Evolutionary conservation across 305 asterid genomes (phyloP), one percentile per base, ranked within the genome.

Genomic region (Fraxinus floribunda): DNA sequence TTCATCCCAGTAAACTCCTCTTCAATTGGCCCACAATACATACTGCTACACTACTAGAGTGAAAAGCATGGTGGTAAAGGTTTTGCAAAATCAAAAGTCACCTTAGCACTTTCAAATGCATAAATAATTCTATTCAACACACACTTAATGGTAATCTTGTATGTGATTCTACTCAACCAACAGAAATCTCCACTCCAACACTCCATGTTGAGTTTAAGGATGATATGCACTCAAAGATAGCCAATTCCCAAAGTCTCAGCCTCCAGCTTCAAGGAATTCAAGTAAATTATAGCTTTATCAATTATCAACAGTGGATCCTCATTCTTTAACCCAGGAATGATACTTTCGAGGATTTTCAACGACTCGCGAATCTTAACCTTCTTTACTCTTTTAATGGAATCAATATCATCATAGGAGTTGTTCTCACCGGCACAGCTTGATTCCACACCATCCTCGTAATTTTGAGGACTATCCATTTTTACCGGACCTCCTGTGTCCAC

Each of bases 201-300:
- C 41, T 26, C 64, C 5, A 81, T 55, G 76, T 76, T 77, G 78
- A 79, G 78, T 39, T 22, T 30, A 26, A 60, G 52, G 84, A 75
- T 72, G 84, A 75, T 72, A 57, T 71, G 70, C 64, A 11, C 60
- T 60, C 82, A 52, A 75, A 84, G 83, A 72, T 24, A 60, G 80
- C 85, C 35, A 52, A 85, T 85, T 57, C 90, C 93, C 60, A 90
- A 83, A 83, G 86, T 82, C 87, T 88, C 86, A 0, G 94, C 97
- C 79, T 92, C 92, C 13, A 64, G 80, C 87, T 84, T 92, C 95
- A 93, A 89, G 3, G 88, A 79, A 77, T 90, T 88, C 88, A 94
- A 87, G 90, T 88, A 91, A 39, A 57, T 80, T 15, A 94, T 93
- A 8, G 97, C 93, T 76, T 89, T 85, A 81, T 94, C 98, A 64